Conservation (phyloP, 2,329 filamentous ascomycete species). For the Shiraia bambusicola region DNA sequence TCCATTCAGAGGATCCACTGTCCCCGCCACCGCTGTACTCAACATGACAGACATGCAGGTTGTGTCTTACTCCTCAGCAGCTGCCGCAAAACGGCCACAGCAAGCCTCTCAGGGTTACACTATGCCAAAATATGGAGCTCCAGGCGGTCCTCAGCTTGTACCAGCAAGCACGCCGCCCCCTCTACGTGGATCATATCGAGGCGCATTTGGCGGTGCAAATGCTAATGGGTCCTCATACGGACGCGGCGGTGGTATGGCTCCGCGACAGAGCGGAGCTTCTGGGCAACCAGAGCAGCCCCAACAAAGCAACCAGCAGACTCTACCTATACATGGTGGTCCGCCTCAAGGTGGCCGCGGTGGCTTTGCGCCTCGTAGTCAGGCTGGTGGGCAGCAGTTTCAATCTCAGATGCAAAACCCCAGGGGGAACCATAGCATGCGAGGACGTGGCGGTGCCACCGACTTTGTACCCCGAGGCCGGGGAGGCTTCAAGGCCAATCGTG, state of each 20-base stretch:
- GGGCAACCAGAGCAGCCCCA: conserved; percentile 31
- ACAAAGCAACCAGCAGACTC: conserved; percentile 18
- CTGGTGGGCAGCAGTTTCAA: conserved; percentile 27
- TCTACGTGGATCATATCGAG: conserved; percentile 60
- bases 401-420: conserved; percentile 29
- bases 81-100: conserved; percentile 55
- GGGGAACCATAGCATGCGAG: conserved; percentile 29
- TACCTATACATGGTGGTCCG: conserved; percentile 45
- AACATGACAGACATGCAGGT: conserved; percentile 85
- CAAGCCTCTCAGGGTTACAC: conserved; percentile 55
- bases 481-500: conserved; percentile 40
- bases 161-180: conserved; percentile 59
- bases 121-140: conserved; percentile 57
- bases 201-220: conserved; percentile 54
- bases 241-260: conserved; percentile 43
- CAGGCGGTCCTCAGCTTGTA: conserved; percentile 60
- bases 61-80: conserved; percentile 64
- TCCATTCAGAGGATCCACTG: conserved; percentile 90
- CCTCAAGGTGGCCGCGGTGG: conserved; percentile 44
- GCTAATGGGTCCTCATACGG: conserved; percentile 26
- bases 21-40: conserved; percentile 81
- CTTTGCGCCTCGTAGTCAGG: conserved; percentile 39
- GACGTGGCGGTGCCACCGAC: conserved; percentile 27
- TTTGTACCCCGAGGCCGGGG: conserved; percentile 46
- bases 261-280: conserved; percentile 30